Evolutionary conservation across 2,329 filamentous ascomycete species (phyloP).

Genomic region (Colletotrichum sp.): DNA sequence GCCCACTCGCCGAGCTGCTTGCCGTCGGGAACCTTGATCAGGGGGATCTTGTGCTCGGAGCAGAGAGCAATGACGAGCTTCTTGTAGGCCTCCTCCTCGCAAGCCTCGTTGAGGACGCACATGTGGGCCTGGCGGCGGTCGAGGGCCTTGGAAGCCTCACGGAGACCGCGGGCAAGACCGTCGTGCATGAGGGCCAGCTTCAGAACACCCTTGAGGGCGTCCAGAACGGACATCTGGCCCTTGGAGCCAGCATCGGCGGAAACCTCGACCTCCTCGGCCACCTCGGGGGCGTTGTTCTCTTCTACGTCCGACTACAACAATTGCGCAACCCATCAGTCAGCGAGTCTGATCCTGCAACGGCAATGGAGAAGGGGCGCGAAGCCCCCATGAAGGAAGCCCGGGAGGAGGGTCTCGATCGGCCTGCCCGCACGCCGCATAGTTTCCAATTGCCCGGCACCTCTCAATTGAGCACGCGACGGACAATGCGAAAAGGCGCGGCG

Average conservation of each 20-base stretch:
- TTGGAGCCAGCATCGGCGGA: conserved; percentile 86
- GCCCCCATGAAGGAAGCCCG: background rate
- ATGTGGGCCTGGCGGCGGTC: conserved; percentile 99
- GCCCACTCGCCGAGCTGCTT: conserved; percentile 99
- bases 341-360: background rate
- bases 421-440: background rate
- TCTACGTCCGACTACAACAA: conserved; percentile 94
- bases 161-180: conserved; percentile 96
- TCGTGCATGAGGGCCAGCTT: conserved; percentile 99
- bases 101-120: conserved; percentile 99
- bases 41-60: conserved; percentile 99
- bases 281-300: conserved; percentile 92
- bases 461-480: background rate
- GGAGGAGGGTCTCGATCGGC: background rate
- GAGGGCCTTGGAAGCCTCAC: conserved; percentile 98
- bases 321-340: conserved; percentile 22
- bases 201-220: conserved; percentile 98
- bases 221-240: conserved; percentile 96
- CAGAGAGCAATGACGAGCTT: conserved; percentile 99
- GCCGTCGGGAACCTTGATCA: conserved; percentile 99
- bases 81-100: conserved; percentile 99
- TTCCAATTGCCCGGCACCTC: background rate
- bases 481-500: background rate
- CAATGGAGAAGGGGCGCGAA: background rate
- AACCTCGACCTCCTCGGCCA: conserved; percentile 91